Conservation (phyloP, 2,329 filamentous ascomycete genomes). For the Colletotrichum somersetense region DNA sequence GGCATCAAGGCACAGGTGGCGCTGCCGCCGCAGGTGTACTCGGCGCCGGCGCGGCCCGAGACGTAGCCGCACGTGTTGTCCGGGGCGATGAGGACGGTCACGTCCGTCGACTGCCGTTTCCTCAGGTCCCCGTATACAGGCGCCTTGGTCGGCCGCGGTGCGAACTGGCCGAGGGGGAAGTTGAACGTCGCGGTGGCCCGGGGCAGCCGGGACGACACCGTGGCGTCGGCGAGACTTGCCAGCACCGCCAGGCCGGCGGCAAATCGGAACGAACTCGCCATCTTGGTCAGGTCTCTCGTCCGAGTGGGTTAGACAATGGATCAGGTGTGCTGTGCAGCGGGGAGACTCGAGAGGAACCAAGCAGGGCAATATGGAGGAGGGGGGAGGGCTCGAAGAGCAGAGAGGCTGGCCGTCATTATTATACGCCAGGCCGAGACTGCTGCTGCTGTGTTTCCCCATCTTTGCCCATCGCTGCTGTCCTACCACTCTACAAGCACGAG, state of each 20-base stretch:
- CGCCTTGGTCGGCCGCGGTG: constrained; percentile 57
- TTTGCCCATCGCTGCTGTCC: constrained; percentile 19
- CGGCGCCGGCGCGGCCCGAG: constrained; percentile 54
- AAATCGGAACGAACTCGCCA: constrained; percentile 46
- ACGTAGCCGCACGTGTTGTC: constrained; percentile 66
- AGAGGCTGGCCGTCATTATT: constrained; percentile 23
- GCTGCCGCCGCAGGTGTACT: constrained; percentile 54
- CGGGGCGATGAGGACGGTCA: constrained; percentile 58
- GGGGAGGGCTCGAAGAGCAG: not conserved
- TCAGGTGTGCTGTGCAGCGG: not conserved
- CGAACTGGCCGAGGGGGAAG: constrained; percentile 52
- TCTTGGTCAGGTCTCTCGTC: constrained; percentile 34
- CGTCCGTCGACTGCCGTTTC: constrained; percentile 48
- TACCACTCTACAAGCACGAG: constrained; percentile 19
- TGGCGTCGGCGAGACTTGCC: constrained; percentile 51
- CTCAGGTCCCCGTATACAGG: constrained; percentile 52
- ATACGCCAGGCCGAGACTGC: constrained; percentile 19
- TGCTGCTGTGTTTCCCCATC: constrained; percentile 4
- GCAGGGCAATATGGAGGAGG: constrained; percentile 5
- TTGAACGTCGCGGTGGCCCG: constrained; percentile 51
- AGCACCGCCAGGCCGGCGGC: constrained; percentile 47
- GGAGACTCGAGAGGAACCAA: constrained; percentile 13
- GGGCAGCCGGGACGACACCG: constrained; percentile 52
- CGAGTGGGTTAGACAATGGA: not conserved
- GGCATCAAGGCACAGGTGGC: constrained; percentile 58